Evolutionary conservation across 768 basidiomycete genomes (phyloP).

Genomic region (Tylopilus rubrobrunneus): DNA sequence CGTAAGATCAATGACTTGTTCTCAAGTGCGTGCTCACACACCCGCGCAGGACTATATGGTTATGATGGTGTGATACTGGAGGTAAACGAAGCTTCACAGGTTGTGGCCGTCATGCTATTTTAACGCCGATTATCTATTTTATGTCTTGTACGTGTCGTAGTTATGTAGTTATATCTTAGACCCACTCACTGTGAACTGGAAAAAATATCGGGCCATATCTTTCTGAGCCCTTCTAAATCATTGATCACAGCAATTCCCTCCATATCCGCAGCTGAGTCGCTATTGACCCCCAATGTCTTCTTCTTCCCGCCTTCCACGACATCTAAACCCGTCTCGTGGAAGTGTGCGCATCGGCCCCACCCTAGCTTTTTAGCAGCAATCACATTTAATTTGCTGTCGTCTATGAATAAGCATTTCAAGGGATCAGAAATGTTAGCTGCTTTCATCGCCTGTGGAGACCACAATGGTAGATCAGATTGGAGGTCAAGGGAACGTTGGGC

Average conservation of each 20-base stretch:
- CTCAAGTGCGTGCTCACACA: neutral
- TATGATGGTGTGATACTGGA: constrained; percentile 82
- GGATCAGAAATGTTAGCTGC: constrained; percentile 60
- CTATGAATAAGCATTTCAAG: constrained; percentile 72
- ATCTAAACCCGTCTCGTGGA: constrained; percentile 64
- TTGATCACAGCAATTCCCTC: constrained; percentile 51
- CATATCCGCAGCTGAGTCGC: constrained; percentile 31
- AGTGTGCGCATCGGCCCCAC: constrained; percentile 76
- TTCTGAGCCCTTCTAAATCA: constrained; percentile 62
- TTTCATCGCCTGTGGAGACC: constrained; percentile 52
- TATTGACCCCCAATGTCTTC: constrained; percentile 41
- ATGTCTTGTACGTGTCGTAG: neutral
- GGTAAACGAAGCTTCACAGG: constrained; percentile 73
- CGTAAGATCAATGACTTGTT: constrained; percentile 41
- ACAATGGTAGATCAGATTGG: neutral
- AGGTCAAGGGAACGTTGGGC: neutral
- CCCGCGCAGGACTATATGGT: constrained; percentile 46
- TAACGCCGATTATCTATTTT: constrained; percentile 28
- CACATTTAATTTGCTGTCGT: constrained; percentile 72
- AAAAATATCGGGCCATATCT: constrained; percentile 76
- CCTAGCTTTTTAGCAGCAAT: constrained; percentile 59
- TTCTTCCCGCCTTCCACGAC: constrained; percentile 58
- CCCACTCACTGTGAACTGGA: constrained; percentile 22
- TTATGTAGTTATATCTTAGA: constrained; percentile 1
- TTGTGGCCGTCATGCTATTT: constrained; percentile 70